Evolutionary conservation across 2,329 filamentous ascomycete species (phyloP), one percentile per base, ranked within the genome.

Genomic region (Pyricularia pennisetigena): DNA sequence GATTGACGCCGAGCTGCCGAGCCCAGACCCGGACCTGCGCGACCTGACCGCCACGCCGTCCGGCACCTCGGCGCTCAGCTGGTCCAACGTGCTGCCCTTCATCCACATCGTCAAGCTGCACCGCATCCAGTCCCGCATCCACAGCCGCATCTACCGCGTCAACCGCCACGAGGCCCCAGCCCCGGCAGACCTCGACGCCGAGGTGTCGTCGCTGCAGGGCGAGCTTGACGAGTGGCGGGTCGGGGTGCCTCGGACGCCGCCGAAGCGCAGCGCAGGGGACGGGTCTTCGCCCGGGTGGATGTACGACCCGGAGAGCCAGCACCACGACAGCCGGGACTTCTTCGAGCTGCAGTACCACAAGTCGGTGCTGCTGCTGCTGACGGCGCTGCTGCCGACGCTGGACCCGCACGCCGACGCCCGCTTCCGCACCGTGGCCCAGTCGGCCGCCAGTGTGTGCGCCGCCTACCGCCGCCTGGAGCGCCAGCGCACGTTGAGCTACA

Each of bases 401-500:
- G 28, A 66, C 14, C 71, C 74, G 5, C 24, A 62, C 41, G 67
- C 68, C 0, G 74, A 75, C 68, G 64, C 68, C 12, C 69, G 72
- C 3, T 75, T 74, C 63, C 49, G 73, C 35, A 69, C 72, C 0
- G 68, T 68, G 32, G 71, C 71, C 12, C 71, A 69, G 0, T 73
- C 71, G 0, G 72, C 74, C 30, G 71, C 72, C 5, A 68, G 71
- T 29, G 72, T 76, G 0, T 76, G 74, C 71, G 73, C 71, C 1
- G 72, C 74, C 2, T 76, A 76, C 71, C 75, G 75, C 69, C 72
- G 73, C 0, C 70, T 76, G 0, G 74, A 76, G 63, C 73, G 75
- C 61, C 70, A 74, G 54, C 73, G 72, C 57, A 75, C 74, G 1
- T 71, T 76, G 7, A 74, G 72, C 64, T 76, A 75, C 69, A 75